Percentiles rank a stretch among this genome's conserved stretches.
These are phyloP conservation scores for Picochlorum sp. DNA, from an alignment of 139 green algal species.

Conservation along the genomic window DNA sequence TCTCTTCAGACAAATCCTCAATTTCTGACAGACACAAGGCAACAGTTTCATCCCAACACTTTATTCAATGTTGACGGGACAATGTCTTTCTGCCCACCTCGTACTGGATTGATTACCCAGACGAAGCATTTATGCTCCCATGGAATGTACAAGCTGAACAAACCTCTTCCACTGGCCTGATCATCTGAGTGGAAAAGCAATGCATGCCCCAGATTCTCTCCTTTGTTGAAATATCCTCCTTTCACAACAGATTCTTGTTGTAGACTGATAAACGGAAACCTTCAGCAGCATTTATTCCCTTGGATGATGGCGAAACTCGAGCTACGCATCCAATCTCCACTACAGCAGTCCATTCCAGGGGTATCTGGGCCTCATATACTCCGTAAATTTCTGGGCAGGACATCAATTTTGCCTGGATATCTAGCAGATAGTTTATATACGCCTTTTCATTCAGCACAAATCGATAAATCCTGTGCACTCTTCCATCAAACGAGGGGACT, in stretches of 20 bases:
- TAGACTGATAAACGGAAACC: conserved; percentile 57
- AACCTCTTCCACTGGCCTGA: conserved; percentile 20
- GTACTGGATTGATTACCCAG: conserved; percentile 31
- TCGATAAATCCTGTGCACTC: conserved; percentile 46
- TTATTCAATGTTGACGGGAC: conserved; percentile 31
- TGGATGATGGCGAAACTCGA: conserved; percentile 30
- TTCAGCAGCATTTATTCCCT: conserved; percentile 32
- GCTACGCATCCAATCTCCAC: conserved; percentile 62
- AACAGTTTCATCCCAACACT: conserved; percentile 44
- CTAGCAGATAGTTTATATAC: conserved; percentile 30
- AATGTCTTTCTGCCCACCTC: conserved; percentile 39
- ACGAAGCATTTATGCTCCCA: conserved; percentile 17
- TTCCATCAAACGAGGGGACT: conserved; percentile 44
- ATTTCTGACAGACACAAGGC: not conserved
- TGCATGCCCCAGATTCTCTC: conserved; percentile 57
- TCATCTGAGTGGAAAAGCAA: conserved; percentile 55
- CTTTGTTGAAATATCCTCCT: conserved; percentile 18
- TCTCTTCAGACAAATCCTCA: conserved; percentile 8
- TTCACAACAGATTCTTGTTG: conserved; percentile 37
- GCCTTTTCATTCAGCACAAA: conserved; percentile 56
- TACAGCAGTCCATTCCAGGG: conserved; percentile 46
- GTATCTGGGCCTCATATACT: conserved; percentile 72
- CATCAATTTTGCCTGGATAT: conserved; percentile 42
- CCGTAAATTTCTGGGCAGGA: conserved; percentile 34
- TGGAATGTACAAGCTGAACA: conserved; percentile 53